Evolutionary conservation across 1,284 basidiomycete species (phyloP).

Genomic region (Cronartium quercuum): DNA sequence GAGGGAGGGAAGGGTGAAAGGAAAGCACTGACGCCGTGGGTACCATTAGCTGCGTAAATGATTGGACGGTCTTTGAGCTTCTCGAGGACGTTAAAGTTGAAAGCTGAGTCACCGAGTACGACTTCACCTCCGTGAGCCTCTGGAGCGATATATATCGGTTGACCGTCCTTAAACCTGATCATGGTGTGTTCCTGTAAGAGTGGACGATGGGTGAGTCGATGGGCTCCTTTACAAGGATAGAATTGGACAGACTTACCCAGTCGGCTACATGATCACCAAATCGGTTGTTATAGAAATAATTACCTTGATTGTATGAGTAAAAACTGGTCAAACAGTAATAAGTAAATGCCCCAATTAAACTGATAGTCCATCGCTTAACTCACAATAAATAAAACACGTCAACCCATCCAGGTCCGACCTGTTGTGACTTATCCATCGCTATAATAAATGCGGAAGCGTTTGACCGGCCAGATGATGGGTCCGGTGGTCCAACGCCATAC

Average conservation of each 20-base stretch:
- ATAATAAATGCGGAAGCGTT: slow-evolving; percentile 13
- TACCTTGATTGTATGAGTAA: slow-evolving; percentile 33
- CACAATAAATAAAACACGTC: slow-evolving; percentile 37
- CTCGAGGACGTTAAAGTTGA: slow-evolving; percentile 9
- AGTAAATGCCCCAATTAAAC: background rate
- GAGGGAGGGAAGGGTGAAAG: background rate
- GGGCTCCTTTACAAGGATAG: background rate
- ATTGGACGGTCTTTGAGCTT: slow-evolving; percentile 14
- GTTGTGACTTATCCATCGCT: slow-evolving; percentile 29
- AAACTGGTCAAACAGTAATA: background rate
- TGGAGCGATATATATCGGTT: slow-evolving; percentile 17
- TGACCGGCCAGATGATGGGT: background rate
- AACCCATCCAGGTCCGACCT: slow-evolving; percentile 31
- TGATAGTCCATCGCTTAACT: background rate
- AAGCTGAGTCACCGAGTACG: slow-evolving; percentile 16
- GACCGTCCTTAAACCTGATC: slow-evolving; percentile 26
- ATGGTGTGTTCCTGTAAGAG: slow-evolving; percentile 20
- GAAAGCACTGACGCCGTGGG: slow-evolving; percentile 9
- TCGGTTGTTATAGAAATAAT: slow-evolving; percentile 34
- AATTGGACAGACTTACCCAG: slow-evolving; percentile 18
- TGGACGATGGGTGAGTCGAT: background rate
- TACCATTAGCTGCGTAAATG: slow-evolving; percentile 27
- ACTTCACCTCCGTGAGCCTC: slow-evolving; percentile 28
- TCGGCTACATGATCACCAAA: slow-evolving; percentile 33
- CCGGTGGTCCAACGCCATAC: slow-evolving; percentile 12